Percentiles rank a stretch among this genome's conserved stretches.
These are phyloP conservation scores for Mycena kentingensis DNA, from an alignment of 768 basidiomycete species.

Conservation along the genomic window DNA sequence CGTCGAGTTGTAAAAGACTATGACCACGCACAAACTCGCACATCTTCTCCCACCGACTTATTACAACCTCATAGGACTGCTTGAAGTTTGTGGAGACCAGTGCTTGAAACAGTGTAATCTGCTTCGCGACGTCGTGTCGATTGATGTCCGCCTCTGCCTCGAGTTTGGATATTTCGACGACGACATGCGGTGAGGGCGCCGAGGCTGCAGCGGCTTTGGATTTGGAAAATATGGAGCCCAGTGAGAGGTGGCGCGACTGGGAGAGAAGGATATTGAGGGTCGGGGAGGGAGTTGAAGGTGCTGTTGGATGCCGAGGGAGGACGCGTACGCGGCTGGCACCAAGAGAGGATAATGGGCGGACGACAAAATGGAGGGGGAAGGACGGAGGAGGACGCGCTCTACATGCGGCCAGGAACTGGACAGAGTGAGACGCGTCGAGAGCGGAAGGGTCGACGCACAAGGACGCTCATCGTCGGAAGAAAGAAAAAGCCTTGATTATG, in stretches of 20 bases:
- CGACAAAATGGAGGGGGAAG: slow-evolving; percentile 6
- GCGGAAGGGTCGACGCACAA: slow-evolving; percentile 1
- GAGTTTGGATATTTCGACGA: slow-evolving; percentile 69
- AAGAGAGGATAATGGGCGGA: slow-evolving; percentile 4
- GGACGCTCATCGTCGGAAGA: background rate
- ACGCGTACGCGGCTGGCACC: slow-evolving; percentile 9
- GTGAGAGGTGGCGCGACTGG: slow-evolving; percentile 36
- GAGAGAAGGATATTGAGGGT: slow-evolving; percentile 22
- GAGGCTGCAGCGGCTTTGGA: slow-evolving; percentile 45
- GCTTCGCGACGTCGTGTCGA: slow-evolving; percentile 68
- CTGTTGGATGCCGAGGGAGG: slow-evolving; percentile 9
- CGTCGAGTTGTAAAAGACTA: background rate
- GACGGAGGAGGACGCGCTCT: slow-evolving; percentile 15
- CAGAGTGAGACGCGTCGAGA: slow-evolving; percentile 16
- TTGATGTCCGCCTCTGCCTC: slow-evolving; percentile 78
- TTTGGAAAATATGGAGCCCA: slow-evolving; percentile 51
- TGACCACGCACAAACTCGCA: slow-evolving; percentile 71
- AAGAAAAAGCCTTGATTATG: slow-evolving; percentile 21
- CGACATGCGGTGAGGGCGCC: slow-evolving; percentile 61
- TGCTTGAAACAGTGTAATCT: slow-evolving; percentile 69
- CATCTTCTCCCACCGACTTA: slow-evolving; percentile 82
- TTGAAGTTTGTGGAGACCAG: slow-evolving; percentile 64
- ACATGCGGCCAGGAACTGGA: slow-evolving; percentile 21
- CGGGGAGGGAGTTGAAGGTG: slow-evolving; percentile 16
- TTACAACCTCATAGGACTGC: slow-evolving; percentile 70